Evolutionary conservation across 2,329 filamentous ascomycete genomes (phyloP).

Genomic region (Mycosphaerella sp.): DNA sequence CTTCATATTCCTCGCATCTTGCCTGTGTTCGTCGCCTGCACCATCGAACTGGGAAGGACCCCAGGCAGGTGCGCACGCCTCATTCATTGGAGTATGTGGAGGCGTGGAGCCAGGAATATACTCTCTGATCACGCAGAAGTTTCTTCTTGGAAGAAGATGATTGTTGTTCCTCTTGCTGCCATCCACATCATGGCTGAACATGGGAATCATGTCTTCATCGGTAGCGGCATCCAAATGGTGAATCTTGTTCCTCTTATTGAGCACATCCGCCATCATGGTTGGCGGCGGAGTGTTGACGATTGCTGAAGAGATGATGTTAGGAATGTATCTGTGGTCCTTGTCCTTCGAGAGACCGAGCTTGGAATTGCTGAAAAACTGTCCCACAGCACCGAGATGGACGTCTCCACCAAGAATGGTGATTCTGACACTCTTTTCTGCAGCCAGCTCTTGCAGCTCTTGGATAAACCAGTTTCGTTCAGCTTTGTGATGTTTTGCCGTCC

Average conservation of each 20-base stretch:
- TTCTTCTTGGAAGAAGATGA: slow-evolving; percentile 76
- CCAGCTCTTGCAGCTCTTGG: slow-evolving; percentile 86
- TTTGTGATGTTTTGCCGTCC: slow-evolving; percentile 95
- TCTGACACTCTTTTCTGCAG: slow-evolving; percentile 84
- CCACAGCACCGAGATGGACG: slow-evolving; percentile 85
- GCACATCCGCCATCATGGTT: slow-evolving; percentile 78
- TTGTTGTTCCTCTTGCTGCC: slow-evolving; percentile 88
- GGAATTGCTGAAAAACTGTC: slow-evolving; percentile 90
- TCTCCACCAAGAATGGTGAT: slow-evolving; percentile 91
- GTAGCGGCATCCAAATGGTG: slow-evolving; percentile 64
- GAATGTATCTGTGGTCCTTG: slow-evolving; percentile 92
- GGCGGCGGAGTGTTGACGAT: slow-evolving; percentile 90
- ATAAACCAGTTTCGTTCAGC: slow-evolving; percentile 79
- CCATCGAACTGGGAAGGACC: slow-evolving; percentile 16
- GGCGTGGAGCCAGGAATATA: slow-evolving; percentile 76
- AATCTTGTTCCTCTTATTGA: slow-evolving; percentile 85
- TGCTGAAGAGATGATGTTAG: slow-evolving; percentile 87
- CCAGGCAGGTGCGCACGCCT: slow-evolving; percentile 6
- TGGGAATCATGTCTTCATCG: slow-evolving; percentile 91
- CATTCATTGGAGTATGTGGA: slow-evolving; percentile 52
- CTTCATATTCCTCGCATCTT: slow-evolving; percentile 15
- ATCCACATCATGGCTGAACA: slow-evolving; percentile 85
- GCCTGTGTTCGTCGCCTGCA: slow-evolving; percentile 1
- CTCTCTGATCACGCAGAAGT: slow-evolving; percentile 89
- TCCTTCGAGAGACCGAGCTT: slow-evolving; percentile 74